Conservation (phyloP, 371 early-diverging fungal genomes). For the Actinomucor elegans region DNA sequence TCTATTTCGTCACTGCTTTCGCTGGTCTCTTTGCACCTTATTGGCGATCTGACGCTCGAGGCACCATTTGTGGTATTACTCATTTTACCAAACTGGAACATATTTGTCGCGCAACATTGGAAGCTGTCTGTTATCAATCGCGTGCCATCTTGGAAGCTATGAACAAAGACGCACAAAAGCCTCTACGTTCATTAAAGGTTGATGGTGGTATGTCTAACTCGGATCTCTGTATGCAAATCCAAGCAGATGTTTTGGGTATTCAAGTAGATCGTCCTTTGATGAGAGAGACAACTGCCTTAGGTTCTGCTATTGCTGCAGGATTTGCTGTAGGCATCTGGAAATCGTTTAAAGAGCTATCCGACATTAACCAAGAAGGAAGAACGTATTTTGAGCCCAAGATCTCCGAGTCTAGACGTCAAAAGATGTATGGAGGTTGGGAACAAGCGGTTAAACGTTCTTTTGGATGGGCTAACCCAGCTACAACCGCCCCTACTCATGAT, state of each 20-base stretch:
- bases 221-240: slow-evolving; percentile 89
- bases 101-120: slow-evolving; percentile 85
- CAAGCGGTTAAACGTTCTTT: slow-evolving; percentile 80
- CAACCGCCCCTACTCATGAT: slow-evolving; percentile 11
- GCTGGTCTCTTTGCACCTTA: slow-evolving; percentile 94
- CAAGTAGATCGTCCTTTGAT: slow-evolving; percentile 84
- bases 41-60: slow-evolving; percentile 92
- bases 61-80: slow-evolving; percentile 87
- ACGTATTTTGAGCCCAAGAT: slow-evolving; percentile 51
- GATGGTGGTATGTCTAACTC: slow-evolving; percentile 96
- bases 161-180: slow-evolving; percentile 70
- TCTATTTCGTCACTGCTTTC: slow-evolving; percentile 95
- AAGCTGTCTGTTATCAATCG: slow-evolving; percentile 90
- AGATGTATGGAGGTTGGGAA: slow-evolving; percentile 76
- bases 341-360: slow-evolving; percentile 29
- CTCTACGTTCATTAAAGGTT: slow-evolving; percentile 74
- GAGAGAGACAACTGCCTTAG: slow-evolving; percentile 93
- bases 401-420: slow-evolving; percentile 55
- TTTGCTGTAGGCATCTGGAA: slow-evolving; percentile 84
- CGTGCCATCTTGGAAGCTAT: slow-evolving; percentile 90
- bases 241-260: slow-evolving; percentile 86
- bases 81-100: slow-evolving; percentile 84
- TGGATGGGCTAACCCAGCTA: slow-evolving; percentile 55
- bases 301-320: slow-evolving; percentile 95
- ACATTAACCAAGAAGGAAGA: slow-evolving; percentile 38